phyloP scores from a whole-genome alignment of 2,329 filamentous ascomycete genomes.

The Fusarium staphyleae region DNA sequence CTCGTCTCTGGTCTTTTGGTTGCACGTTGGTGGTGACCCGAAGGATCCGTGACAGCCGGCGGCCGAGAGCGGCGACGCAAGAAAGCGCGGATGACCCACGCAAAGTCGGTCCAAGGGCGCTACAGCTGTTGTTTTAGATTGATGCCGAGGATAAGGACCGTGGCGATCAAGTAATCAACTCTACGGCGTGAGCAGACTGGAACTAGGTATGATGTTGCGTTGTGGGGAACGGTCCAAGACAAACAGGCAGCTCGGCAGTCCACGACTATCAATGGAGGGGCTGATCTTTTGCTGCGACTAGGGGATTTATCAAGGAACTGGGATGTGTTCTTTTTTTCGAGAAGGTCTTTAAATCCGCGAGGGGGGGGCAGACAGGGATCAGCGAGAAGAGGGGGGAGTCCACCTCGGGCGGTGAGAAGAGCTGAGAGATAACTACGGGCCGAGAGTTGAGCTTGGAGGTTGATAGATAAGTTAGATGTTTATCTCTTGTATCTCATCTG shows the following conservation, averaged over 20 bases:
- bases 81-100: conserved; percentile 23
- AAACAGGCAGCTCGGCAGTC: background rate
- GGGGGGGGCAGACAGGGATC: conserved; percentile 21
- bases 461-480: background rate
- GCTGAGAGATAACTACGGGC: conserved; percentile 4
- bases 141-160: background rate
- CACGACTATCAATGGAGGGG: conserved; percentile 4
- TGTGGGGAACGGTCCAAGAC: conserved; percentile 16
- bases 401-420: conserved; percentile 1
- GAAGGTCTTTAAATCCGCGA: conserved; percentile 16
- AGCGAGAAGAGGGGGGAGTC: background rate
- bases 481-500: background rate
- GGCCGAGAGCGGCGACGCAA: conserved; percentile 6
- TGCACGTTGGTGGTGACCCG: conserved; percentile 29
- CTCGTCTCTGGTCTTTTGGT: conserved; percentile 6
- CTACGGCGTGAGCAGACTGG: background rate
- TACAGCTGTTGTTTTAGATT: background rate
- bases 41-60: conserved; percentile 35
- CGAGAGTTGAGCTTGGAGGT: background rate
- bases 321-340: conserved; percentile 35
- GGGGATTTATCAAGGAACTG: conserved; percentile 17
- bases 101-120: background rate
- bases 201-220: conserved; percentile 13
- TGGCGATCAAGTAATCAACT: background rate
- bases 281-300: conserved; percentile 28